Conservation (phyloP, 2,329 filamentous ascomycete genomes). For the Pseudogymnoascus sp. region DNA sequence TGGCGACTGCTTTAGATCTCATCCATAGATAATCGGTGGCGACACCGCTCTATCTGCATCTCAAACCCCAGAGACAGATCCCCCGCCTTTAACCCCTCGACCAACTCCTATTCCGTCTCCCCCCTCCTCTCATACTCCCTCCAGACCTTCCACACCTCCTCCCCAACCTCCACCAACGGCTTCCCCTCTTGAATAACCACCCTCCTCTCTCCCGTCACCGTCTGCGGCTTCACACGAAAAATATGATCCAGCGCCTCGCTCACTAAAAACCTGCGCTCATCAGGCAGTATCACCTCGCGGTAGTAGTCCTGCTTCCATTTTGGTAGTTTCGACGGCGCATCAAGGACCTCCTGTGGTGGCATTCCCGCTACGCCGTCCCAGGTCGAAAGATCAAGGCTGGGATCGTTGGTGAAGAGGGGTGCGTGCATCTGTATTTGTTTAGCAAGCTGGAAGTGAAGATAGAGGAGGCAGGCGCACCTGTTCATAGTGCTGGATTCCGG, state of each 20-base stretch:
- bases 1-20: neutral
- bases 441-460: neutral
- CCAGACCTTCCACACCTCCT: slow-evolving; percentile 21
- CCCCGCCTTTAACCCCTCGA: neutral
- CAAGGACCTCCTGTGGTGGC: neutral
- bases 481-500: slow-evolving; percentile 18
- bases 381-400: slow-evolving; percentile 7
- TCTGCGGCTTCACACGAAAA: slow-evolving; percentile 11
- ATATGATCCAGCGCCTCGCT: slow-evolving; percentile 20
- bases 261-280: slow-evolving; percentile 17
- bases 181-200: slow-evolving; percentile 21
- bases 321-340: slow-evolving; percentile 6
- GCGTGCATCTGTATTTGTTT: slow-evolving; percentile 10
- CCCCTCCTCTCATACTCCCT: slow-evolving; percentile 19
- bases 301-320: slow-evolving; percentile 23
- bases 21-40: no score
- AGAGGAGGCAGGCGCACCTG: slow-evolving; percentile 14
- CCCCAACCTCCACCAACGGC: slow-evolving; percentile 17
- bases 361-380: slow-evolving; percentile 11
- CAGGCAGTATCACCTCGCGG: slow-evolving; percentile 16
- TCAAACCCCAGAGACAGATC: no score
- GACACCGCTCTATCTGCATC: no score
- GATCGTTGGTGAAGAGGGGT: neutral
- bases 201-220: slow-evolving; percentile 17
- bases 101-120: no score